These are phyloP conservation scores for Hypomontagnella submonticulosa DNA, from an alignment of 495 filamentous ascomycete genomes.

Conservation along the genomic window DNA sequence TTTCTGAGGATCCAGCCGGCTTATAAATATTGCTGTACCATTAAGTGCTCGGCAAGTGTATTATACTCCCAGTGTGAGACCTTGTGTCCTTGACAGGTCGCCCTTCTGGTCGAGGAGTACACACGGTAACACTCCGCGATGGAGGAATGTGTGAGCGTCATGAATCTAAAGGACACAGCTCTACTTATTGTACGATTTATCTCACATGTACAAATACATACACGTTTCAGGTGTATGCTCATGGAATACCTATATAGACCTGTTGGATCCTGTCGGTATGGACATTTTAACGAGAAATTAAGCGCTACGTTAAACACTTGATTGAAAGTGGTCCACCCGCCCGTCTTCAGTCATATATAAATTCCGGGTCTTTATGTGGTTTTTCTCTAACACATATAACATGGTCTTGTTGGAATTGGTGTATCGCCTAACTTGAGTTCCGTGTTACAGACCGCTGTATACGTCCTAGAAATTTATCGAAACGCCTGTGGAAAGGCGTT, in stretches of 20 bases:
- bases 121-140: not conserved
- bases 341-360: not conserved
- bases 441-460: no score
- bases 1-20: not conserved
- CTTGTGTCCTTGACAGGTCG: no score
- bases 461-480: no score
- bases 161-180: not conserved
- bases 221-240: no score
- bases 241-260: no score
- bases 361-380: not conserved
- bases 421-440: no score
- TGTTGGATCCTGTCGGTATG: no score
- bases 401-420: no score
- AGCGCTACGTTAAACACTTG: no score
- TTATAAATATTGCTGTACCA: not conserved
- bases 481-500: no score
- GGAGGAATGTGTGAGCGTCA: not conserved
- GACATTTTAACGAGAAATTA: no score
- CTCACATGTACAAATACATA: constrained; percentile 6
- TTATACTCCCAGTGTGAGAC: not conserved
- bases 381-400: no score
- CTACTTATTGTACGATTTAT: constrained; percentile 9
- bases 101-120: not conserved
- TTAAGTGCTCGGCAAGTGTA: constrained; percentile 3
- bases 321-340: not conserved